Percentiles rank a stretch among this genome's conserved stretches.
phyloP scores from a whole-genome alignment of 176 grass and related monocot genomes.

The Ensete glaucum region DNA sequence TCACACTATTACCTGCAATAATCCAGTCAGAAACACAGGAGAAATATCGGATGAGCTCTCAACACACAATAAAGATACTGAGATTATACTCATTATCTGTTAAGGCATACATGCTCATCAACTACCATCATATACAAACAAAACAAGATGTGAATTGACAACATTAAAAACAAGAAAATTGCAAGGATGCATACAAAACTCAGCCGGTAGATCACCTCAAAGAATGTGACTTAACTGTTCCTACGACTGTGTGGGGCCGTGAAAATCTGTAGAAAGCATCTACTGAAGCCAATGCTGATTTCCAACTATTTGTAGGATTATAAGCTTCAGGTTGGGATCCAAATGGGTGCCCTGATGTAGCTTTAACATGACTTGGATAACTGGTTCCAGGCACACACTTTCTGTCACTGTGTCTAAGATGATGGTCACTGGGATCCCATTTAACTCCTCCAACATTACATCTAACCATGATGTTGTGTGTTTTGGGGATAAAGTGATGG shows the following conservation, averaged over 20 bases:
- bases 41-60: constrained; percentile 70
- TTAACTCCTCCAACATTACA: not conserved
- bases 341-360: constrained; percentile 39
- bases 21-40: constrained; percentile 70
- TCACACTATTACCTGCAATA: constrained; percentile 60
- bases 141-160: not conserved
- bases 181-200: not conserved
- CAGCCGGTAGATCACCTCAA: constrained; percentile 4
- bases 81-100: constrained; percentile 94
- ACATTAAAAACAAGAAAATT: not conserved
- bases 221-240: constrained; percentile 75
- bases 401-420: not conserved
- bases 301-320: constrained; percentile 44
- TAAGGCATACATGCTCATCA: constrained; percentile 15
- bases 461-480: not conserved
- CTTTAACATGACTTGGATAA: constrained; percentile 23
- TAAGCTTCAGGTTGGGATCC: constrained; percentile 52
- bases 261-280: constrained; percentile 92
- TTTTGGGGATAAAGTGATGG: not conserved
- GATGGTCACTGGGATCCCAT: not conserved
- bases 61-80: constrained; percentile 77
- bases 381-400: not conserved
- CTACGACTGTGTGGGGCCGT: constrained; percentile 87
- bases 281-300: constrained; percentile 45
- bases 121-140: constrained; percentile 22